A percentile compares a stretch with the other conserved stretches of the same genome.
Conservation (phyloP, 768 basidiomycete genomes). For the Nidularia pulvinata region DNA sequence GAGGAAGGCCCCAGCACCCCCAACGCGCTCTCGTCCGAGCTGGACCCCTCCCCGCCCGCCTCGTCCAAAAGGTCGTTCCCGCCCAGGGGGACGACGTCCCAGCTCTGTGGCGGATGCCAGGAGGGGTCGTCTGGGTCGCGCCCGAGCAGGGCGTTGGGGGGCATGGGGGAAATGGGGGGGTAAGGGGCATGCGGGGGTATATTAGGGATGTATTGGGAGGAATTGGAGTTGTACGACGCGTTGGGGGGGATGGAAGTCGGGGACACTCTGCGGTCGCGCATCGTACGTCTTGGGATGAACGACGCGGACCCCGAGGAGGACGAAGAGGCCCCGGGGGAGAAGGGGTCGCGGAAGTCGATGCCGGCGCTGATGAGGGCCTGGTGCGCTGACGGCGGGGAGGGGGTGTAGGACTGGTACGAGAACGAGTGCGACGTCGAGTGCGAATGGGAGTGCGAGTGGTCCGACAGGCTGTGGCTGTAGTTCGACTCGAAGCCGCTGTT, state of each 20-base stretch:
- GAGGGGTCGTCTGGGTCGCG: constrained; percentile 20
- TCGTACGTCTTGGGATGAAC: constrained; percentile 7
- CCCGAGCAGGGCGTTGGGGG: neutral
- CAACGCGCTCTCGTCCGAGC: constrained; percentile 14
- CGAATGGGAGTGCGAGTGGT: constrained; percentile 1
- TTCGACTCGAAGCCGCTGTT: too few species aligned
- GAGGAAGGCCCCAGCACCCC: too few species aligned
- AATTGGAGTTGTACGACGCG: neutral
- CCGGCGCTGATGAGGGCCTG: too few species aligned
- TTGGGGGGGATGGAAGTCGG: constrained; percentile 39
- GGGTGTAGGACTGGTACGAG: too few species aligned
- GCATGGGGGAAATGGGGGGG: neutral
- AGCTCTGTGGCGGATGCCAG: constrained; percentile 79
- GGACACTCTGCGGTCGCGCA: constrained; percentile 41
- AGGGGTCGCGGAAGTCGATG: constrained; percentile 6
- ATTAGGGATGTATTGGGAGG: too few species aligned
- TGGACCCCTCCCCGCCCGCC: constrained; percentile 22
- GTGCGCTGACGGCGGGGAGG: too few species aligned
- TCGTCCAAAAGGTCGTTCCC: constrained; percentile 6
- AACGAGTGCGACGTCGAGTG: constrained; percentile 25
- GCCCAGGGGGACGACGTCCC: constrained; percentile 51
- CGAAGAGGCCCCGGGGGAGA: constrained; percentile 34
- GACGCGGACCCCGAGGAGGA: constrained; percentile 16
- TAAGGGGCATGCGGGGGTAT: too few species aligned
- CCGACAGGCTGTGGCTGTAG: neutral